Evolutionary conservation across 2,329 filamentous ascomycete species (phyloP).

Genomic region (Clonostachys rhizophaga): DNA sequence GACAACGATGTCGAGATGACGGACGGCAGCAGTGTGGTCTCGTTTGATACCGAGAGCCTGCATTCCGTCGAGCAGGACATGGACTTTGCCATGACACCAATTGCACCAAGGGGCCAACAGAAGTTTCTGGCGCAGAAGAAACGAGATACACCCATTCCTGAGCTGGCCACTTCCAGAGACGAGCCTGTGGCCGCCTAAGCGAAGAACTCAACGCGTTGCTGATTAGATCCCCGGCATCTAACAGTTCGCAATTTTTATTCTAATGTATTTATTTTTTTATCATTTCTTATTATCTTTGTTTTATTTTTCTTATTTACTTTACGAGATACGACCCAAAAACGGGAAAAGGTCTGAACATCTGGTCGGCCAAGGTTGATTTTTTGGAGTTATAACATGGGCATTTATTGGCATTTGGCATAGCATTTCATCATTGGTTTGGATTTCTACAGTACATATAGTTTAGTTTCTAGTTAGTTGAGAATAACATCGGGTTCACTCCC

Average conservation of each 20-base stretch:
- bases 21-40: constrained; percentile 33
- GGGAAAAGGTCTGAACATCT: too few relatives aligned
- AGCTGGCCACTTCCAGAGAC: constrained; percentile 6
- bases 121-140: background rate
- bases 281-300: background rate
- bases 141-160: constrained; percentile 14
- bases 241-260: background rate
- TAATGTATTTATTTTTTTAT: background rate
- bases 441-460: too few relatives aligned
- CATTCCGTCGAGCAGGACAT: constrained; percentile 22
- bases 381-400: too few relatives aligned
- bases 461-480: too few relatives aligned
- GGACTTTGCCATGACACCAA: constrained; percentile 31
- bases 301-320: background rate
- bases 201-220: background rate
- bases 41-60: constrained; percentile 19
- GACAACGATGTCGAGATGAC: constrained; percentile 43
- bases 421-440: too few relatives aligned
- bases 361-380: too few relatives aligned
- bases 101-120: constrained; percentile 10
- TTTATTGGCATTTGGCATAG: too few relatives aligned
- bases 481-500: too few relatives aligned
- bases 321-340: background rate
- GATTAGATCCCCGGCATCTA: background rate
- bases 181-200: constrained; percentile 2